Evolutionary conservation across 2,329 filamentous ascomycete species (phyloP), one percentile per base, ranked within the genome.

Genomic region (Grosmannia huntii): DNA sequence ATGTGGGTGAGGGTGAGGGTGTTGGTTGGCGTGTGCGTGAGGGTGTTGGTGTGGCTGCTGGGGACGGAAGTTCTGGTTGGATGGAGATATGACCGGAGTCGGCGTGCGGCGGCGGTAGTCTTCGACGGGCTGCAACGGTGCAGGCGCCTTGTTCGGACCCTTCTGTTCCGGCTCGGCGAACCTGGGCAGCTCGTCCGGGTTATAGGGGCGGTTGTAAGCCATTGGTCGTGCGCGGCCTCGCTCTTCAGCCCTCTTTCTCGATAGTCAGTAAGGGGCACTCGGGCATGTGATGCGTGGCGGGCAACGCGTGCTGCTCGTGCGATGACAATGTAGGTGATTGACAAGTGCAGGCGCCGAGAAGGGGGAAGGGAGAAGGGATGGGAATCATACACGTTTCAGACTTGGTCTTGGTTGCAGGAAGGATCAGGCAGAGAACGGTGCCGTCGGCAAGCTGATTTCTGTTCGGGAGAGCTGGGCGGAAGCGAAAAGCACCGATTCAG

Each of bases 201-300:
- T 95, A 76, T 90, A 94, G 58, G 86, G 83, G 71, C 84, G 85
- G 74, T 95, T 95, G 79, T 97, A 97, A 59, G 92, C 92, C 92
- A 97, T 97, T 5, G 52, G 41, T 28, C 6, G 52, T 28, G 28
- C 28, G 25, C 12, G 28, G 27, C 12, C 19, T 23, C 14, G 44
- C 44, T 49, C 10, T 50, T 36, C 27, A 14, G 27, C 52, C 21
- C 21, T n/a, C 5, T 25, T 21, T 10, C 12, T 25, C 10, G 21
- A 25, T 49, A 12, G 12, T 49, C 21, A 25, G 44, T 9, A 6
- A 23, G 16, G 38, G 38, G 38, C 16, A n/a, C n/a, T n/a, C n/a
- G 38, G 33, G 7, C 33, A 10, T 9, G n/a, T 48, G 44, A 48
- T 44, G 5, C 38, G 44, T 9, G 19, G n/a, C n/a, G 16, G 38